A percentile compares a stretch with the other conserved stretches of the same genome.
Evolutionary conservation across 1,284 basidiomycete genomes (phyloP).

Genomic region (Mycena citricolor): DNA sequence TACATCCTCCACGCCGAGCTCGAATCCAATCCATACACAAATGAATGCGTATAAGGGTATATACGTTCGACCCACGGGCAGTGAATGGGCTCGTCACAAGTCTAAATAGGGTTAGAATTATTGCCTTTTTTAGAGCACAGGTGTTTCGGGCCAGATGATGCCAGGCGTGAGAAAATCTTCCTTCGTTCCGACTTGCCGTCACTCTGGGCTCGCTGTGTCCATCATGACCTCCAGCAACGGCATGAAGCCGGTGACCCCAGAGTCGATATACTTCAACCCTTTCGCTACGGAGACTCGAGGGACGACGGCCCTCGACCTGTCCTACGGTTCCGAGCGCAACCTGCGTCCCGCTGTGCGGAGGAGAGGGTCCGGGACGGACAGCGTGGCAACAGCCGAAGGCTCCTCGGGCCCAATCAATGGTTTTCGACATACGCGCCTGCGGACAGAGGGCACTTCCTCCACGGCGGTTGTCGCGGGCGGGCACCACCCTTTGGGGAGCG

Average conservation of each 20-base stretch:
- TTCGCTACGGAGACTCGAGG: slow-evolving; percentile 17
- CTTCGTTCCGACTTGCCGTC: too few species aligned
- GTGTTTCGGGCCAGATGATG: too few species aligned
- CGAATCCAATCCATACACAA: too few species aligned
- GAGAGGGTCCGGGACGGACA: slow-evolving; percentile 14
- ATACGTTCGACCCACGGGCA: too few species aligned
- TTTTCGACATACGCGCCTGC: slow-evolving; percentile 30
- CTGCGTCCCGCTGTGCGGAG: slow-evolving; percentile 15
- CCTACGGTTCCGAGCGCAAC: slow-evolving; percentile 5
- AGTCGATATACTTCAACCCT: slow-evolving; percentile 22
- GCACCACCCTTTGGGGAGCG: slow-evolving; percentile 34
- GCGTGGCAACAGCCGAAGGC: slow-evolving; percentile 10
- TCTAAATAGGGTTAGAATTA: too few species aligned
- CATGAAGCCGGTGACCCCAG: slow-evolving; percentile 16
- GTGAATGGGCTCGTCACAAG: too few species aligned
- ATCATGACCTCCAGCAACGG: slow-evolving; percentile 12
- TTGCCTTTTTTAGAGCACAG: too few species aligned
- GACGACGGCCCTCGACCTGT: slow-evolving; percentile 18
- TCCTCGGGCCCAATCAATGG: slow-evolving; percentile 19
- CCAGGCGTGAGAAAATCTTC: too few species aligned
- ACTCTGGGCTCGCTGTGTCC: too few species aligned
- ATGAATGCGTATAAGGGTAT: too few species aligned
- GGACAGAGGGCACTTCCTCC: slow-evolving; percentile 29
- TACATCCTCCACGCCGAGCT: too few species aligned
- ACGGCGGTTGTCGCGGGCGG: slow-evolving; percentile 14